A percentile compares a stretch with the other conserved stretches of the same genome.
phyloP scores from a whole-genome alignment of 2,329 filamentous ascomycete species.

The Fonsecaea nubica region DNA sequence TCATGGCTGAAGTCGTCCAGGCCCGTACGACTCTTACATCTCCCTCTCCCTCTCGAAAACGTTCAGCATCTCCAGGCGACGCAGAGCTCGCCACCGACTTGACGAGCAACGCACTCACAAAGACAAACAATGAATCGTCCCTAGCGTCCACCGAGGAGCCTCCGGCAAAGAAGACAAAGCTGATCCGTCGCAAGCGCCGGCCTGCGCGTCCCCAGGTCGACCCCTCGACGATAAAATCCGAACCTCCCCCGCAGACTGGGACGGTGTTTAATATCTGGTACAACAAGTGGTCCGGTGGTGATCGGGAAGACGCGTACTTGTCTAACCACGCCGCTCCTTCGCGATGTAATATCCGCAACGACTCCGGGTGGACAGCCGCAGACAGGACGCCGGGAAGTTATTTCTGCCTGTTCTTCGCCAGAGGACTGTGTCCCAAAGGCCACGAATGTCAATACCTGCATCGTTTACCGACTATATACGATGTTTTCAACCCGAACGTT shows the following conservation, averaged over 20 bases:
- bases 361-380: conserved; percentile 78
- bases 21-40: conserved; percentile 32
- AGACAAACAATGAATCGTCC: conserved; percentile 28
- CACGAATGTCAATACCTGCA: conserved; percentile 95
- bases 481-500: conserved; percentile 90
- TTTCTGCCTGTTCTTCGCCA: conserved; percentile 91
- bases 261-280: conserved; percentile 99
- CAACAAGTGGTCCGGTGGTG: conserved; percentile 97
- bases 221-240: conserved; percentile 77
- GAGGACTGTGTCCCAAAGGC: conserved; percentile 82
- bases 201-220: conserved; percentile 93
- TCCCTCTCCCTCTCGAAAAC: conserved; percentile 37
- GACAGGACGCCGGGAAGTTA: conserved; percentile 79
- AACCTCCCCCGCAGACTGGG: conserved; percentile 82
- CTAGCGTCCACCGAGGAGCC: conserved; percentile 34
- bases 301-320: conserved; percentile 88
- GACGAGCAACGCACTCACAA: conserved; percentile 33
- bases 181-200: conserved; percentile 86
- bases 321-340: conserved; percentile 81
- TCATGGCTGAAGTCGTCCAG: conserved; percentile 38
- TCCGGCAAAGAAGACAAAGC: conserved; percentile 73
- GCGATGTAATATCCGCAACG: conserved; percentile 83
- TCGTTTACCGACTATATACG: conserved; percentile 81
- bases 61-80: conserved; percentile 36
- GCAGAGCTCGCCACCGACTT: conserved; percentile 17